Conservation (phyloP, 371 early-diverging fungal genomes). For the Mucor irregularis region DNA sequence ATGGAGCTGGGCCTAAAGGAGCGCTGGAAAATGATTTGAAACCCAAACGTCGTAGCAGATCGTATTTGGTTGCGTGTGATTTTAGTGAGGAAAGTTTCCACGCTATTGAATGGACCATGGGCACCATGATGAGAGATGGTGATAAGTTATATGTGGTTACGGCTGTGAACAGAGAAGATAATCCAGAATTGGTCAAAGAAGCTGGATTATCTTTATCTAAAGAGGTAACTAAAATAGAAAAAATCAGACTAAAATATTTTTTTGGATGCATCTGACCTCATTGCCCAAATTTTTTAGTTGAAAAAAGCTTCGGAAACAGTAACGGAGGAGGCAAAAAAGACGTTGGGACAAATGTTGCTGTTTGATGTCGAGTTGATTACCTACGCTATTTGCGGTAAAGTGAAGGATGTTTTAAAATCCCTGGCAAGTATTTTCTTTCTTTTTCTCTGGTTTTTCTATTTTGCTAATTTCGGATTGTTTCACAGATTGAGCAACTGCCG, state of each 20-base stretch:
- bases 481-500: conserved; percentile 47
- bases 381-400: conserved; percentile 50
- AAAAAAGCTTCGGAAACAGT: conserved; percentile 29
- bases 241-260: background rate
- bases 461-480: background rate
- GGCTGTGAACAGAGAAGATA: conserved; percentile 47
- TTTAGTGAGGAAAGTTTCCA: conserved; percentile 44
- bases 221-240: conserved; percentile 16
- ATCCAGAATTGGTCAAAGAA: conserved; percentile 31
- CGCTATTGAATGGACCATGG: conserved; percentile 60
- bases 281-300: conserved; percentile 18
- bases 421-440: conserved; percentile 20
- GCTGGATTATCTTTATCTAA: conserved; percentile 27
- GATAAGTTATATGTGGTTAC: conserved; percentile 56
- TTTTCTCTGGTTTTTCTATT: background rate
- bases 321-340: conserved; percentile 31
- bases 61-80: conserved; percentile 46
- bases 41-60: conserved; percentile 13
- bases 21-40: background rate
- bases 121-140: conserved; percentile 58
- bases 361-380: conserved; percentile 51
- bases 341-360: conserved; percentile 39
- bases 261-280: background rate
- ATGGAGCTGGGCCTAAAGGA: conserved; percentile 26
- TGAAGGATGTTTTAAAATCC: conserved; percentile 46